These are phyloP conservation scores for Phytophthora colocasiae DNA, from an alignment of 352 stramenopile genomes.

Conservation along the genomic window DNA sequence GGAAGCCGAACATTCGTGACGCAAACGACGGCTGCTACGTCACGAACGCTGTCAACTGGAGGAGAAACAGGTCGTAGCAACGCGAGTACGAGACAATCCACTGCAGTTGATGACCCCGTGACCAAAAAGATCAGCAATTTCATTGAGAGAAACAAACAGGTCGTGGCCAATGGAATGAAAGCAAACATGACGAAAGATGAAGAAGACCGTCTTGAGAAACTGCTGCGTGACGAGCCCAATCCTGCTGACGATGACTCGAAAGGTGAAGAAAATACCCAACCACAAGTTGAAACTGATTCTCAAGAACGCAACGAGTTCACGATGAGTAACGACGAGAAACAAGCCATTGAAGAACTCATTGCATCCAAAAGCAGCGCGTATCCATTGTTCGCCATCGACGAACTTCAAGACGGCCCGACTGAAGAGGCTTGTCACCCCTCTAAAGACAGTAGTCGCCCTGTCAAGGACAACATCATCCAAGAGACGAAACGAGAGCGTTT, in stretches of 20 bases:
- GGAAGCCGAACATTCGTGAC: conserved; percentile 32
- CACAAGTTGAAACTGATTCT: neutral
- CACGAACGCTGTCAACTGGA: conserved; percentile 2
- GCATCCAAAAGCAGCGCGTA: conserved; percentile 36
- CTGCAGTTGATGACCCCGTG: neutral
- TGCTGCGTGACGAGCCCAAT: conserved; percentile 38
- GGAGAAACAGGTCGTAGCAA: conserved; percentile 15
- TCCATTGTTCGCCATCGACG: conserved; percentile 43
- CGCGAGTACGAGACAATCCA: conserved; percentile 6
- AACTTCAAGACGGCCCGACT: conserved; percentile 26
- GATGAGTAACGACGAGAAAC: conserved; percentile 45
- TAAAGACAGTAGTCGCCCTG: neutral
- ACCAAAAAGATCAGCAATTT: conserved; percentile 43
- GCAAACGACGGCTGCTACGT: conserved; percentile 6
- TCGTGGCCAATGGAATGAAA: conserved; percentile 59
- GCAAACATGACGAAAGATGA: conserved; percentile 66
- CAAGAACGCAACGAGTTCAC: conserved; percentile 48
- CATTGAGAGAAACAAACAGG: conserved; percentile 61
- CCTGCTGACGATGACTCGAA: neutral
- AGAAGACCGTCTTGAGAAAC: conserved; percentile 44
- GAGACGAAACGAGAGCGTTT: conserved; percentile 52
- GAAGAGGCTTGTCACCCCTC: conserved; percentile 4
- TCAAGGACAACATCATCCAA: conserved; percentile 52
- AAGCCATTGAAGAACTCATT: conserved; percentile 60
- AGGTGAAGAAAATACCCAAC: conserved; percentile 4